Conservation (phyloP, 78 protist species). For the Dictyostelium capitatum region DNA sequence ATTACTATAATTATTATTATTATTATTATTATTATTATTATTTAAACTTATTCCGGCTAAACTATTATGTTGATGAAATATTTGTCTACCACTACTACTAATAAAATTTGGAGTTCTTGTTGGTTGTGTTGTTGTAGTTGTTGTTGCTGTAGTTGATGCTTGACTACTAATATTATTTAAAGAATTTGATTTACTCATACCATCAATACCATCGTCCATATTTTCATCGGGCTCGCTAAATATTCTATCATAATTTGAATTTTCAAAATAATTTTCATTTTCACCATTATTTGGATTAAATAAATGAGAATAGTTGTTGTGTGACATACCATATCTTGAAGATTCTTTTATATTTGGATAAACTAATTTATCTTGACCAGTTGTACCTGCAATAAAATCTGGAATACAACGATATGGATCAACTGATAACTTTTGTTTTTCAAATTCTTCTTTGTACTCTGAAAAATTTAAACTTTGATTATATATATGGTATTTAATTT, state of each 20-base stretch:
- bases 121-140: neutral
- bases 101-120: neutral
- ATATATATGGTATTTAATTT: conserved; percentile 37
- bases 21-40: too few relatives aligned
- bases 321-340: too few relatives aligned
- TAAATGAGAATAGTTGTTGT: too few relatives aligned
- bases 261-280: conserved; percentile 5
- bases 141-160: neutral
- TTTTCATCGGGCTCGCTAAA: neutral
- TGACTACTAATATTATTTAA: neutral
- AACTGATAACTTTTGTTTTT: conserved; percentile 16
- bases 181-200: neutral
- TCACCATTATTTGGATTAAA: conserved; percentile 14
- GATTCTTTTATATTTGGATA: neutral
- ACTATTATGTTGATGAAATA: neutral
- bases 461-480: conserved; percentile 18
- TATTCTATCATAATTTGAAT: conserved; percentile 2
- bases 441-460: conserved; percentile 32
- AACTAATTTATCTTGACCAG: neutral
- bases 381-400: neutral
- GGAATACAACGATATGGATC: neutral
- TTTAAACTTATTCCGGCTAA: neutral
- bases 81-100: conserved; percentile 5
- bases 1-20: too few relatives aligned
- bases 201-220: neutral